These are phyloP conservation scores for Alopecurus myosuroides DNA, from an alignment of 176 grass and related monocot genomes.

Conservation along the genomic window DNA sequence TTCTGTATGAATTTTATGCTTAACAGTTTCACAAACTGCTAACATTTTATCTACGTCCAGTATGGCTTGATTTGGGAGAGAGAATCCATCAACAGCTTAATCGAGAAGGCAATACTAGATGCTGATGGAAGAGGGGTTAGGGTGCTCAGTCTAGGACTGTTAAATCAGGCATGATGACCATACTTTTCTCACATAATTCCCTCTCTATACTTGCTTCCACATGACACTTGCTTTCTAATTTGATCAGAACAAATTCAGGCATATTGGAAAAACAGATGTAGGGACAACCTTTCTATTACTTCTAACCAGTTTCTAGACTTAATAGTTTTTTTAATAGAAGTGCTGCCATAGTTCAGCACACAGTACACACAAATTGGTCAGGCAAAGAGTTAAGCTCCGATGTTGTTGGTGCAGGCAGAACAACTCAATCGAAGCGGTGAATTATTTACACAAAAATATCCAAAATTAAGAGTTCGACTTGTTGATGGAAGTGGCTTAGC, in stretches of 20 bases:
- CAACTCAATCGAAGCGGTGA: constrained; percentile 73
- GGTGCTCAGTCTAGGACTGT: constrained; percentile 73
- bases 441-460: constrained; percentile 71
- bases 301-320: not conserved
- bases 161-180: constrained; percentile 62
- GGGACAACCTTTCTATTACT: not conserved
- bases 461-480: constrained; percentile 71
- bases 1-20: not conserved
- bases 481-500: constrained; percentile 95
- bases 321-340: not conserved
- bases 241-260: not conserved
- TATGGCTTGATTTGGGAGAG: constrained; percentile 61
- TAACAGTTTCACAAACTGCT: constrained; percentile 3
- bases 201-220: not conserved
- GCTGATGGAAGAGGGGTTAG: constrained; percentile 64
- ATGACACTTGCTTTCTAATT: not conserved
- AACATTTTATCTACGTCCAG: constrained; percentile 40
- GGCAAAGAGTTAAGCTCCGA: not conserved
- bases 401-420: constrained; percentile 39
- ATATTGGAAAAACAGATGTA: not conserved
- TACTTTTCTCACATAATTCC: not conserved
- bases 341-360: not conserved
- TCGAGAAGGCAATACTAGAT: constrained; percentile 86
- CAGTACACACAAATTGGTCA: not conserved
- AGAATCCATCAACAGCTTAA: constrained; percentile 69